phyloP scores from a whole-genome alignment of 805 yeast species.

The Lipomyces sp. region DNA sequence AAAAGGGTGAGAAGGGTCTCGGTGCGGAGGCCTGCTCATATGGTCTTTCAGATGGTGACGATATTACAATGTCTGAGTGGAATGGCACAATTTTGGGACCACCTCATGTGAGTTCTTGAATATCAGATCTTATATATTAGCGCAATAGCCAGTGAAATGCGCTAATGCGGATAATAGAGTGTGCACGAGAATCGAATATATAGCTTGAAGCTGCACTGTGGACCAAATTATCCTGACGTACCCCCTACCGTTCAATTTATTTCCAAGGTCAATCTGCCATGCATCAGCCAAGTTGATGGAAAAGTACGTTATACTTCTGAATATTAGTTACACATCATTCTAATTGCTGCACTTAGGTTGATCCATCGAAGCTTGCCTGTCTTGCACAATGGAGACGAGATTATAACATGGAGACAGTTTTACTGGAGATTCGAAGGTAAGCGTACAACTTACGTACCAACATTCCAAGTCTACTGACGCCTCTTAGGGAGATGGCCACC shows the following conservation, averaged over 20 bases:
- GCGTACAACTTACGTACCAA: neutral
- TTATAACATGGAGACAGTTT: conserved; percentile 91
- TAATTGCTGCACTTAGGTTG: conserved; percentile 45
- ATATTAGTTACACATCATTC: neutral
- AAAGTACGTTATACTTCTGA: conserved; percentile 43
- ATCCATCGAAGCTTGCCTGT: conserved; percentile 61
- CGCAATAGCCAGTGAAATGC: neutral
- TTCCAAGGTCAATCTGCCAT: conserved; percentile 86
- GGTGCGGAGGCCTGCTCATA: conserved; percentile 97
- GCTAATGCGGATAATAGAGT: conserved; percentile 46
- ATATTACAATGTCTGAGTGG: conserved; percentile 93
- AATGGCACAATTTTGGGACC: conserved; percentile 98
- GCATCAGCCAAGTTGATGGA: conserved; percentile 73
- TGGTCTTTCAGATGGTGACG: conserved; percentile 88
- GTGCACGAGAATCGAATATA: conserved; percentile 93
- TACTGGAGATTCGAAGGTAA: conserved; percentile 78
- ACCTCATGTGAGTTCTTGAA: conserved; percentile 59
- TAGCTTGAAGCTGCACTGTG: conserved; percentile 79
- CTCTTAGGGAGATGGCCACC: conserved; percentile 71
- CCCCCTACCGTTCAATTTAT: conserved; percentile 85
- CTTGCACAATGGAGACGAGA: conserved; percentile 84
- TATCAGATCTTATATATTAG: neutral
- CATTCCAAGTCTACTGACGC: neutral
- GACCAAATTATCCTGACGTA: conserved; percentile 78
- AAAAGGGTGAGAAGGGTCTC: conserved; percentile 96